Evolutionary conservation across 1,284 basidiomycete species (phyloP).

Genomic region (Trichosporon sp.): DNA sequence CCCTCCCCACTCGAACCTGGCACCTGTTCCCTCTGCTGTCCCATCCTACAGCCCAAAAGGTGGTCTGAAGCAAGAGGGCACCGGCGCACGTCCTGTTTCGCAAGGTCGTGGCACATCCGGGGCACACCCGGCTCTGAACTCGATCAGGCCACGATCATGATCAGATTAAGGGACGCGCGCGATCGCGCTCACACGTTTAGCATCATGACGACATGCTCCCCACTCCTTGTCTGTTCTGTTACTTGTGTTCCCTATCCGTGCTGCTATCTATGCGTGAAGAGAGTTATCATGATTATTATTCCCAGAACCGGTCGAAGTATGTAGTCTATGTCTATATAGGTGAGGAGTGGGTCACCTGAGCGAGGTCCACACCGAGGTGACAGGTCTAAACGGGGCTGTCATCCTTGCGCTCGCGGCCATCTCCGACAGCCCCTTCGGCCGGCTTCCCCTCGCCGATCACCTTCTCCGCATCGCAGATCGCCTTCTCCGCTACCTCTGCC

Average conservation of each 20-base stretch:
- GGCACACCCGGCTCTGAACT: background rate
- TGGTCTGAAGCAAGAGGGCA: no score
- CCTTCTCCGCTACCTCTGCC: background rate
- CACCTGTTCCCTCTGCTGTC: no score
- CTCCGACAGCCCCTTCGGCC: background rate
- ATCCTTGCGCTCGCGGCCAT: background rate
- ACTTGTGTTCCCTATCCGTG: no score
- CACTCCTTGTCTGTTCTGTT: no score
- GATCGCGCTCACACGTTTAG: background rate
- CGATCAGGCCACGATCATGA: slow-evolving; percentile 1
- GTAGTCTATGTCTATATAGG: background rate
- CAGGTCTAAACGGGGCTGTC: background rate
- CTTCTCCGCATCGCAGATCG: background rate
- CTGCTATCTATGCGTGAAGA: no score
- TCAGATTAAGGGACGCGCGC: background rate
- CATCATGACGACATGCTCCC: background rate
- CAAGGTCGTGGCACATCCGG: no score
- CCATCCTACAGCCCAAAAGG: no score
- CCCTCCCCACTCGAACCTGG: no score
- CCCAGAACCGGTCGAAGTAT: background rate
- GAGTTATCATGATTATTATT: background rate
- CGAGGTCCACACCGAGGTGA: background rate
- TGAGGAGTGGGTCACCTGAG: background rate
- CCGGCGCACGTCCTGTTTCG: no score
- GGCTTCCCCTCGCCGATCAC: background rate